Base-by-base conservation (phyloP, 2,329 filamentous ascomycete genomes). In the Lojkania enalia region DNA sequence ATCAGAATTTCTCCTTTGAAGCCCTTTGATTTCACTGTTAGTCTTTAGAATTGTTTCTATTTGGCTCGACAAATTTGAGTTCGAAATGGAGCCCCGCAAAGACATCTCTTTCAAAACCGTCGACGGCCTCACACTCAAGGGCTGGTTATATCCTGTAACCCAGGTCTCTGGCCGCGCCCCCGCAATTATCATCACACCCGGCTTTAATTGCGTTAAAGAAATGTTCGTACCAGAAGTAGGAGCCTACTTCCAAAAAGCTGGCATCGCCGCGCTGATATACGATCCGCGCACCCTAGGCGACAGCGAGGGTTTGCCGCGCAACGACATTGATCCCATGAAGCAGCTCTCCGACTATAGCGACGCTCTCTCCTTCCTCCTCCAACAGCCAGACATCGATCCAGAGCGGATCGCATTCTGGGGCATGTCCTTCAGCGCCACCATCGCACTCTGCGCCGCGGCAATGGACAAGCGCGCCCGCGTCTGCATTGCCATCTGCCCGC, bases 221-320 rank as follows among this genome's bases (percentile, higher is more conserved):
- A 53, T 67, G 36, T 44, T 65, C 19, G 35, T 42, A 0, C 57
- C 64, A 1, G 63, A 66, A 13, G 55, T 69, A 2, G 70, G 70
- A 3, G 52, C 60, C 15, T 42, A 40, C 3, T 70, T 72, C 43
- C 65, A 72, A 37, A 23, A 38, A 2, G 48, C 52, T 0, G 70
- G 67, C 13, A 52, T 74, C 39, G 72, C 64, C 0, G 67, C 61
- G 1, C 55, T 74, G 3, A 33, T 60, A 3, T 74, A 69, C 48
- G 72, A 75, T 36, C 60, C 66, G 0, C 63, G 73, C 4, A 56
- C 47, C 18, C 48, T 70, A 6, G 72, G 72, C 0, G 23, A 39
- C 4, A 74, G 71, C 29, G 71, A 71, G 16, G 23, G 73, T 4
- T 4, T 49, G 5, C 71, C 72, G 1, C 63, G 71, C 11, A 69